Conservation (phyloP, 139 green algal species). For the Chlorella sp. region DNA sequence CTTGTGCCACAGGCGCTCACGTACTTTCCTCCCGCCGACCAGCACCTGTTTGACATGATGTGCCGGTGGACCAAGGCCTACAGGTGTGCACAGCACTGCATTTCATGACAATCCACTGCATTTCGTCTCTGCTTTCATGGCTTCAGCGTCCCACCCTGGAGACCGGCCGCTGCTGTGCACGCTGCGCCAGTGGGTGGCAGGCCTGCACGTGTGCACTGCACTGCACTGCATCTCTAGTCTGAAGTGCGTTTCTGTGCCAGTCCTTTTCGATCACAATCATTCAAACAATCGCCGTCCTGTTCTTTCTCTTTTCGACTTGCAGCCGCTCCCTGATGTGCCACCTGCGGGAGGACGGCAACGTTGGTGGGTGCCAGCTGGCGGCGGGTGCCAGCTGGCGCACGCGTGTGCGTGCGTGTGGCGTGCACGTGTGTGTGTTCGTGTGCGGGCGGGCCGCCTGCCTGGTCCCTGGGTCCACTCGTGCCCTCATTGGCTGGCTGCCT, state of each 20-base stretch:
- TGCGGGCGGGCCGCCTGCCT: too few species aligned
- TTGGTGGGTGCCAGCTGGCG: background rate
- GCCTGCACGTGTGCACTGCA: background rate
- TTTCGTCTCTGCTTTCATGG: too few species aligned
- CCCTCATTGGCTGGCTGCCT: background rate
- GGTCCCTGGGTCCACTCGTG: too few species aligned
- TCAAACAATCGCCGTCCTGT: background rate
- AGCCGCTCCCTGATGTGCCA: background rate
- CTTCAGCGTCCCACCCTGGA: too few species aligned
- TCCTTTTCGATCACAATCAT: background rate
- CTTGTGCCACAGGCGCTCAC: background rate
- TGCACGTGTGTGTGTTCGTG: background rate
- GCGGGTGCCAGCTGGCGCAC: background rate
- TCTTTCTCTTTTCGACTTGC: too few species aligned
- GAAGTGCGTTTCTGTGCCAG: too few species aligned
- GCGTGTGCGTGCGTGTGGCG: background rate
- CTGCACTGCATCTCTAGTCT: background rate
- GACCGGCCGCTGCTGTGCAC: background rate
- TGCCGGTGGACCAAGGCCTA: slow-evolving; percentile 21
- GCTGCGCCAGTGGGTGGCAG: background rate
- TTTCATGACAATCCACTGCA: too few species aligned
- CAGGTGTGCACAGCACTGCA: background rate
- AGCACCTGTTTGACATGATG: background rate
- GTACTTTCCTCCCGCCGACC: background rate
- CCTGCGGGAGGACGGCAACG: background rate